Evolutionary conservation across 495 filamentous ascomycete species (phyloP).

Genomic region (Penicillium crystallinum): DNA sequence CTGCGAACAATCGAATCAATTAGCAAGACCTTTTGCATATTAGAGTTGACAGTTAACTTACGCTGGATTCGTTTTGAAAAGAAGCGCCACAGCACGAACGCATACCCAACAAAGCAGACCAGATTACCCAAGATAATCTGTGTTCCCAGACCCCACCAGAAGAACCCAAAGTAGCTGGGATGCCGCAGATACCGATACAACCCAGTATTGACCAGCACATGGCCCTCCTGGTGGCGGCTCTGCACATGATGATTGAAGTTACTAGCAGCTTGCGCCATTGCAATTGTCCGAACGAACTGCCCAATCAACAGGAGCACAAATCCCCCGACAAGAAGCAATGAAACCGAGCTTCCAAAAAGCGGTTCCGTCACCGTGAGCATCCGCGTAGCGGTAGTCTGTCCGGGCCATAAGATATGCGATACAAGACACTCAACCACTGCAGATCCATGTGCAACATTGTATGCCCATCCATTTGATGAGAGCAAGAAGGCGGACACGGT

Average conservation of each 20-base stretch:
- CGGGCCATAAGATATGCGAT: slow-evolving; percentile 53
- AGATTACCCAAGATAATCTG: slow-evolving; percentile 85
- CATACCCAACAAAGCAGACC: slow-evolving; percentile 69
- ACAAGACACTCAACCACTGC: slow-evolving; percentile 68
- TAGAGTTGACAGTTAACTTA: slow-evolving; percentile 34
- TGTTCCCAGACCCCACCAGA: slow-evolving; percentile 95
- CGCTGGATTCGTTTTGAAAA: slow-evolving; percentile 65
- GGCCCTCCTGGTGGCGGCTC: slow-evolving; percentile 55
- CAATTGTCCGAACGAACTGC: slow-evolving; percentile 65
- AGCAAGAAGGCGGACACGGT: slow-evolving; percentile 73
- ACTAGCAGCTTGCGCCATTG: slow-evolving; percentile 83
- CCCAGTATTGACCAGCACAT: slow-evolving; percentile 75
- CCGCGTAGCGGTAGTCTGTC: slow-evolving; percentile 1
- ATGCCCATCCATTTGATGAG: slow-evolving; percentile 76
- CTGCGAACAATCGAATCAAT: slow-evolving; percentile 22
- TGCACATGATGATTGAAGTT: slow-evolving; percentile 92
- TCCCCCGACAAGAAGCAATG: slow-evolving; percentile 44
- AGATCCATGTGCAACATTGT: slow-evolving; percentile 72
- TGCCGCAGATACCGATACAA: slow-evolving; percentile 64
- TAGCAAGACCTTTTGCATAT: background rate
- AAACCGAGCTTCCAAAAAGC: slow-evolving; percentile 12
- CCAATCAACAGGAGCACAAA: slow-evolving; percentile 61
- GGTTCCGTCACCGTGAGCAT: slow-evolving; percentile 27
- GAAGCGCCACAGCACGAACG: slow-evolving; percentile 75
- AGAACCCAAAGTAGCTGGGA: slow-evolving; percentile 95